Evolutionary conservation across 805 yeast genomes (phyloP).

Genomic region (Candida insectorum): DNA sequence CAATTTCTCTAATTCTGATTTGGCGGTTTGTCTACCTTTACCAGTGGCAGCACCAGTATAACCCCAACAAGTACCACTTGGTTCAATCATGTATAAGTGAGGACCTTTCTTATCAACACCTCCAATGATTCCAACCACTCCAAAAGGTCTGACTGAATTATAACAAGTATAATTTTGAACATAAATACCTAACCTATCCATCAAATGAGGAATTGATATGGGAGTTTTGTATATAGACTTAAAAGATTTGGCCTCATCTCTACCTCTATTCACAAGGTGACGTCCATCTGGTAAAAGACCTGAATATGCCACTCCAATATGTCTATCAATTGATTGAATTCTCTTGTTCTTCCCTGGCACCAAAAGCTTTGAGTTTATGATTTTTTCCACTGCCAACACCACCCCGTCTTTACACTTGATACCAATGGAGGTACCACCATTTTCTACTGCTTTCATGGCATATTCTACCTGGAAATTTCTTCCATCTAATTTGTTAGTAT

Average conservation of each 20-base stretch:
- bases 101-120: conserved; percentile 90
- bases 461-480: conserved; percentile 97
- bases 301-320: conserved; percentile 91
- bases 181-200: conserved; percentile 84
- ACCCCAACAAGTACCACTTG: conserved; percentile 97
- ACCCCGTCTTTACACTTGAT: conserved; percentile 90
- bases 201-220: conserved; percentile 75
- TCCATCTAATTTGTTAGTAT: conserved; percentile 61
- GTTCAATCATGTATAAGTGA: conserved; percentile 94
- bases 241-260: conserved; percentile 85
- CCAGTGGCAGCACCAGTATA: conserved; percentile 97
- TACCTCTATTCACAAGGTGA: conserved; percentile 84
- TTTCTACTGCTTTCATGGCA: conserved; percentile 96
- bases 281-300: conserved; percentile 97
- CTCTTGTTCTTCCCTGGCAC: conserved; percentile 88
- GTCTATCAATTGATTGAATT: conserved; percentile 90
- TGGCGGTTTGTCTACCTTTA: conserved; percentile 97
- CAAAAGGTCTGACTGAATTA: conserved; percentile 97
- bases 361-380: conserved; percentile 78
- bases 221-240: conserved; percentile 72
- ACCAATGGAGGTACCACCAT: conserved; percentile 94
- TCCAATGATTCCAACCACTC: conserved; percentile 87
- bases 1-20: conserved; percentile 91
- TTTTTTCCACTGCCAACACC: conserved; percentile 96
- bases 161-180: conserved; percentile 95